A percentile compares a stretch with the other conserved stretches of the same genome.
Conservation (phyloP, 83 land plant species). For the Diphasiastrum complanatum region DNA sequence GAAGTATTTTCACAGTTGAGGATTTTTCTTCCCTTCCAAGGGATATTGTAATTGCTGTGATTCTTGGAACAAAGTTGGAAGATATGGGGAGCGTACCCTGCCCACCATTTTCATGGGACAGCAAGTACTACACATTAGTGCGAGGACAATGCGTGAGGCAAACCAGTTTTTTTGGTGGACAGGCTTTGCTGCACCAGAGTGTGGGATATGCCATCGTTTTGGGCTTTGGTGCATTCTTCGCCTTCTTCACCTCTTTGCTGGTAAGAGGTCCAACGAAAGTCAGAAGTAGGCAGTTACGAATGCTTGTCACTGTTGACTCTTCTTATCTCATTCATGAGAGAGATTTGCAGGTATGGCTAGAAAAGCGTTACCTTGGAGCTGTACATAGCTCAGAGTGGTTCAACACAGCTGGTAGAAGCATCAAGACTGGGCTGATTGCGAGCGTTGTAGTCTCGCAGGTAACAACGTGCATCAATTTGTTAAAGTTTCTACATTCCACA, state of each 20-base stretch:
- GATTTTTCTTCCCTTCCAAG: too few relatives aligned
- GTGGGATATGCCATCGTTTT: slow-evolving; percentile 83
- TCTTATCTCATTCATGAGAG: neutral
- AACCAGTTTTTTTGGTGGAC: slow-evolving; percentile 62
- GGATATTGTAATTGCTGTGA: too few relatives aligned
- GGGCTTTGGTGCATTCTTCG: slow-evolving; percentile 96
- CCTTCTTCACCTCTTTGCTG: slow-evolving; percentile 89
- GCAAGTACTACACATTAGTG: slow-evolving; percentile 42
- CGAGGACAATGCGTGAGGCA: slow-evolving; percentile 56
- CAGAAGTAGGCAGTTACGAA: neutral
- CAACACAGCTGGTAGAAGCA: slow-evolving; percentile 90
- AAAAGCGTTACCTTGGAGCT: slow-evolving; percentile 73
- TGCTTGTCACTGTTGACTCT: neutral
- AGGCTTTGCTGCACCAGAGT: slow-evolving; percentile 65
- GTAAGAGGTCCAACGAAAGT: slow-evolving; percentile 24
- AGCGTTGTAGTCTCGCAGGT: slow-evolving; percentile 98
- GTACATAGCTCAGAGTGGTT: slow-evolving; percentile 95
- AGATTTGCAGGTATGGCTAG: slow-evolving; percentile 77
- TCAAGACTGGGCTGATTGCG: slow-evolving; percentile 92
- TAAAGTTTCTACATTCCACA: neutral
- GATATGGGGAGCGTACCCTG: too few relatives aligned
- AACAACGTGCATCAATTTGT: neutral
- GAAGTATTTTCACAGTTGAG: too few relatives aligned
- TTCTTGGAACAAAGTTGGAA: too few relatives aligned
- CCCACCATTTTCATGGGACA: too few relatives aligned